phyloP scores from a whole-genome alignment of 129 eudicot genomes.

The Tagetes erecta region DNA sequence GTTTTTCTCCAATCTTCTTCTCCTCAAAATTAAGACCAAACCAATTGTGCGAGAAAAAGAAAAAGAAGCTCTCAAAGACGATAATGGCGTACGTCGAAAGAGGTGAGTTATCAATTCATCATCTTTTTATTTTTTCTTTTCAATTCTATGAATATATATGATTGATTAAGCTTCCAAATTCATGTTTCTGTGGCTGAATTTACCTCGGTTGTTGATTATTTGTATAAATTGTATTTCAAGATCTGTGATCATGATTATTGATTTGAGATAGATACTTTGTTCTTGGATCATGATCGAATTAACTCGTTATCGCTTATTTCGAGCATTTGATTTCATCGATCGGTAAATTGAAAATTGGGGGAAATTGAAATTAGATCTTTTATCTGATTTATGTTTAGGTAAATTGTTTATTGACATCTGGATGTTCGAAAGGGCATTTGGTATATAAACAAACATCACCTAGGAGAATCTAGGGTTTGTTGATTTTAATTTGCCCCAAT shows the following conservation, averaged over 20 bases:
- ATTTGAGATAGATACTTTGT: slow-evolving; percentile 11
- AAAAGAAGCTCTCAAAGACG: not conserved
- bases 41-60: slow-evolving; percentile 16
- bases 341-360: not conserved
- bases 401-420: not conserved
- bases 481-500: not conserved
- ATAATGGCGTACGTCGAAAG: slow-evolving; percentile 43
- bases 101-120: slow-evolving; percentile 20
- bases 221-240: not conserved
- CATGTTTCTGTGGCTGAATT: slow-evolving; percentile 8
- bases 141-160: slow-evolving; percentile 5
- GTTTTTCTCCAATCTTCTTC: not conserved
- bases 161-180: not conserved
- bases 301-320: not conserved
- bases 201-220: slow-evolving; percentile 18
- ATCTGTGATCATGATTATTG: slow-evolving; percentile 8
- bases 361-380: slow-evolving; percentile 1
- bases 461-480: slow-evolving; percentile 21
- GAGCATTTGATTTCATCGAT: slow-evolving; percentile 1
- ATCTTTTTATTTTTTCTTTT: slow-evolving; percentile 7
- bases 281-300: slow-evolving; percentile 3
- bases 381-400: not conserved
- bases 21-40: not conserved
- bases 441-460: not conserved
- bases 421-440: not conserved